phyloP scores from a whole-genome alignment of 805 yeast genomes.

The Starmerella vaccinii region DNA sequence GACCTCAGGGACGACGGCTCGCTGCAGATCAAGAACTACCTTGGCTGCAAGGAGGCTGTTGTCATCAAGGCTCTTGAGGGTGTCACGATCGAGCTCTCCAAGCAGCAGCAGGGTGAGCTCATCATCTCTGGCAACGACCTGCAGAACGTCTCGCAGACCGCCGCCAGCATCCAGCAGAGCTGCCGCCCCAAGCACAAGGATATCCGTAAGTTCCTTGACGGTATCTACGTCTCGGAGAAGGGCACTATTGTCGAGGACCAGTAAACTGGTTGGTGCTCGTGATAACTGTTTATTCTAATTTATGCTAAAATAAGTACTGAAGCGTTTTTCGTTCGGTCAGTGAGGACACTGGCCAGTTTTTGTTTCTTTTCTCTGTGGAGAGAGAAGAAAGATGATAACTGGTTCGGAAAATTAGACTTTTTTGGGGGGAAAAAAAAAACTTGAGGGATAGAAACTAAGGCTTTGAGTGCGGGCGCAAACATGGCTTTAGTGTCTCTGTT shows the following conservation, averaged over 20 bases:
- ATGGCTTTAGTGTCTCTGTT: not conserved
- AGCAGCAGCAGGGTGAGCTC: slow-evolving; percentile 89
- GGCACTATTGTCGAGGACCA: slow-evolving; percentile 70
- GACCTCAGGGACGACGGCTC: slow-evolving; percentile 73
- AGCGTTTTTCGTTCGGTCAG: slow-evolving; percentile 17
- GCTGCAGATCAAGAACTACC: slow-evolving; percentile 95
- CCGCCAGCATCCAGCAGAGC: slow-evolving; percentile 96
- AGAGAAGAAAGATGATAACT: not conserved
- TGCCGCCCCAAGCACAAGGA: slow-evolving; percentile 99
- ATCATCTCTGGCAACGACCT: slow-evolving; percentile 88
- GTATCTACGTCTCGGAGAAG: slow-evolving; percentile 97
- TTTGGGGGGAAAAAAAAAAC: no score
- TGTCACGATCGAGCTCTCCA: slow-evolving; percentile 71
- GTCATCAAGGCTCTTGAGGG: slow-evolving; percentile 77
- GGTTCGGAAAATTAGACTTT: no score
- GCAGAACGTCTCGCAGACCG: slow-evolving; percentile 95
- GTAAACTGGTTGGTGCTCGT: slow-evolving; percentile 10
- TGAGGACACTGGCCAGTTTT: slow-evolving; percentile 22
- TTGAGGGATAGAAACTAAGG: not conserved
- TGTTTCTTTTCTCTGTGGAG: not conserved
- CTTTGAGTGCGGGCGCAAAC: slow-evolving; percentile 1
- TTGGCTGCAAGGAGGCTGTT: slow-evolving; percentile 98
- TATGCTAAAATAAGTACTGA: not conserved
- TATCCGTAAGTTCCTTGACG: slow-evolving; percentile 99
- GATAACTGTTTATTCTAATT: slow-evolving; percentile 7